phyloP scores from a whole-genome alignment of 164 flowering plant species.

The Buxus sempervirens region DNA sequence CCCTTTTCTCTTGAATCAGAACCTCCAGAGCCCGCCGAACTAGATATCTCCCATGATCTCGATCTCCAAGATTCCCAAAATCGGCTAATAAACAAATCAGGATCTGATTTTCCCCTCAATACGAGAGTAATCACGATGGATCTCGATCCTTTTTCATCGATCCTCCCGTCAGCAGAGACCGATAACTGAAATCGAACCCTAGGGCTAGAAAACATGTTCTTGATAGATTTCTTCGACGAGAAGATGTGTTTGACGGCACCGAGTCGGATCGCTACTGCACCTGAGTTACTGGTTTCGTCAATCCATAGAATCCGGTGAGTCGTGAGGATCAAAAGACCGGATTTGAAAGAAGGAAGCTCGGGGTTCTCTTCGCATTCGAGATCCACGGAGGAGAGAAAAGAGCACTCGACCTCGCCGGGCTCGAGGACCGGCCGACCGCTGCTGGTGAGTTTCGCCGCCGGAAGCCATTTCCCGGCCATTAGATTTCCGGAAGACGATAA shows the following conservation, averaged over 20 bases:
- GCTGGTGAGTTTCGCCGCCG: conserved; percentile 50
- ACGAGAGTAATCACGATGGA: conserved; percentile 53
- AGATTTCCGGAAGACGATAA: neutral
- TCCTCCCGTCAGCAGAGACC: conserved; percentile 22
- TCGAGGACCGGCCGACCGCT: conserved; percentile 75
- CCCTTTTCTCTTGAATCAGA: conserved; percentile 15
- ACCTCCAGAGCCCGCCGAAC: conserved; percentile 1
- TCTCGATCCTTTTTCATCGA: conserved; percentile 29
- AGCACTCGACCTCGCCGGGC: conserved; percentile 61
- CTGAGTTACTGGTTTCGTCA: conserved; percentile 24
- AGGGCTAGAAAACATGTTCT: conserved; percentile 73
- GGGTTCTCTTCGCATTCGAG: conserved; percentile 52
- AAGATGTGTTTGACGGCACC: conserved; percentile 53
- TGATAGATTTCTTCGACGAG: conserved; percentile 66
- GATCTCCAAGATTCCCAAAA: conserved; percentile 76
- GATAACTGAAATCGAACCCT: conserved; percentile 63
- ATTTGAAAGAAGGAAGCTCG: conserved; percentile 45
- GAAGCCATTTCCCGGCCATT: conserved; percentile 53
- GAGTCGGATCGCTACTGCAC: conserved; percentile 44
- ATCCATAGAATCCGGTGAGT: conserved; percentile 81
- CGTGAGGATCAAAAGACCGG: conserved; percentile 70
- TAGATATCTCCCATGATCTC: conserved; percentile 63
- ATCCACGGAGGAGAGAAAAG: conserved; percentile 66
- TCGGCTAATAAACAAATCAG: conserved; percentile 54
- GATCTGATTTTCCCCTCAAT: conserved; percentile 65